Evolutionary conservation across 2,329 filamentous ascomycete genomes (phyloP).

Genomic region (Phyllosticta citriasiana): DNA sequence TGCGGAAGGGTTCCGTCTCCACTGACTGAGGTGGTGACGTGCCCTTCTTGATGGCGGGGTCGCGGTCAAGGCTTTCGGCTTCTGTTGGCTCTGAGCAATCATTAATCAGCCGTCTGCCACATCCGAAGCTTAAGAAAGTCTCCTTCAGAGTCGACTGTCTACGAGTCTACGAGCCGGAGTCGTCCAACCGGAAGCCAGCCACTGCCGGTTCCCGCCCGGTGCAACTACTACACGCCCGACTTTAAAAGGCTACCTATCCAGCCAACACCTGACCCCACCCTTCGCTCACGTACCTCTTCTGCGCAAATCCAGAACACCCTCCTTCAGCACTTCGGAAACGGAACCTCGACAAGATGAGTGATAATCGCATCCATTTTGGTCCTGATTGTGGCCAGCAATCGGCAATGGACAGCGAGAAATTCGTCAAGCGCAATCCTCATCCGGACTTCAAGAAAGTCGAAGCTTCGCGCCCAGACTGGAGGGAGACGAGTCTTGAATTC

Average conservation of each 20-base stretch:
- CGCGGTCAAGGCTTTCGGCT: background rate
- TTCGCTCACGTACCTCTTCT: background rate
- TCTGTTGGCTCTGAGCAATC: background rate
- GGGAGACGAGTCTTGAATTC: constrained; percentile 42
- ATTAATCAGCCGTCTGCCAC: background rate
- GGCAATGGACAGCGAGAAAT: constrained; percentile 36
- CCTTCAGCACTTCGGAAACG: background rate
- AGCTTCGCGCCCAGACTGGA: constrained; percentile 52
- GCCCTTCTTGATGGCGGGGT: background rate
- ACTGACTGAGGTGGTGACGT: background rate
- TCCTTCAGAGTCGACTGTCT: background rate
- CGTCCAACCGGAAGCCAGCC: background rate
- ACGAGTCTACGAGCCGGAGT: background rate
- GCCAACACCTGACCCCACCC: background rate
- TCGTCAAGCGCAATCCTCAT: constrained; percentile 55
- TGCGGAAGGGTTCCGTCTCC: background rate
- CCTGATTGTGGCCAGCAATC: background rate
- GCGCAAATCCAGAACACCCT: background rate
- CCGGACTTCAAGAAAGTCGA: constrained; percentile 68
- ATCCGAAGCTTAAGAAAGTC: background rate
- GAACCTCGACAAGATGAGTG: background rate
- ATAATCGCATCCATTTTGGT: constrained; percentile 5
- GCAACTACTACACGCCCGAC: background rate
- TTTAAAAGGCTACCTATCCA: background rate
- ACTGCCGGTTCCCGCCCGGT: background rate